Conservation (phyloP, 2,329 filamentous ascomycete species). For the Aspergillus eucalypticola region DNA sequence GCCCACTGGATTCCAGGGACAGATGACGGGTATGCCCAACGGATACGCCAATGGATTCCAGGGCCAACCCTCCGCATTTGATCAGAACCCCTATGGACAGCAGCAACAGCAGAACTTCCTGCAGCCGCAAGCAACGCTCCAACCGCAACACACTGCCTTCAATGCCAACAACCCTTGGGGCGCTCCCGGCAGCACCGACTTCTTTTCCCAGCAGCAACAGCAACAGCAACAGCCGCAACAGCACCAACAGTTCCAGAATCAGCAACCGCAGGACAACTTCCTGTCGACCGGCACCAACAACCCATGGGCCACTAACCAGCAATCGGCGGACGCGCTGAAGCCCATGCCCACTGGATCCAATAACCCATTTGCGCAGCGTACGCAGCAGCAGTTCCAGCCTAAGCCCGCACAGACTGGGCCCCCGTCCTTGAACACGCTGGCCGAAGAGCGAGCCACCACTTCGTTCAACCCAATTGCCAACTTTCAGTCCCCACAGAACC, state of each 20-base stretch:
- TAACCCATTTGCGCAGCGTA: conserved; percentile 82
- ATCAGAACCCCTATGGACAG: conserved; percentile 54
- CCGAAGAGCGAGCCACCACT: conserved; percentile 78
- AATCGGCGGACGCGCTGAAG: conserved; percentile 65
- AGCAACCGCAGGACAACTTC: conserved; percentile 58
- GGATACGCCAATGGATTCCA: conserved; percentile 70
- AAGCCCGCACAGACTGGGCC: conserved; percentile 57
- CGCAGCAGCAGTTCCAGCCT: conserved; percentile 55
- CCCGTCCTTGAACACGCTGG: conserved; percentile 72
- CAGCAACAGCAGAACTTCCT: conserved; percentile 45
- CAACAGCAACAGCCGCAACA: conserved; percentile 41
- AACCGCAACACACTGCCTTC: conserved; percentile 62
- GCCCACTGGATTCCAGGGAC: conserved; percentile 67
- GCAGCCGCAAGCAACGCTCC: conserved; percentile 54
- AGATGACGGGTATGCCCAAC: conserved; percentile 67
- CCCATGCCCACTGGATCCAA: conserved; percentile 92
- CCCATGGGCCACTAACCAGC: conserved; percentile 74
- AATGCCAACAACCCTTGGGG: conserved; percentile 60
- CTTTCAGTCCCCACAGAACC: conserved; percentile 46
- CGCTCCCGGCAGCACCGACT: conserved; percentile 23
- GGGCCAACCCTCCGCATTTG: conserved; percentile 68
- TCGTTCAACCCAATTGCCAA: conserved; percentile 57
- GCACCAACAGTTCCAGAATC: conserved; percentile 44
- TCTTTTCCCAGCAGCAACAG: conserved; percentile 53
- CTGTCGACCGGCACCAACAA: conserved; percentile 86